These are phyloP conservation scores for Russula compacta DNA, from an alignment of 768 basidiomycete species.

Conservation along the genomic window DNA sequence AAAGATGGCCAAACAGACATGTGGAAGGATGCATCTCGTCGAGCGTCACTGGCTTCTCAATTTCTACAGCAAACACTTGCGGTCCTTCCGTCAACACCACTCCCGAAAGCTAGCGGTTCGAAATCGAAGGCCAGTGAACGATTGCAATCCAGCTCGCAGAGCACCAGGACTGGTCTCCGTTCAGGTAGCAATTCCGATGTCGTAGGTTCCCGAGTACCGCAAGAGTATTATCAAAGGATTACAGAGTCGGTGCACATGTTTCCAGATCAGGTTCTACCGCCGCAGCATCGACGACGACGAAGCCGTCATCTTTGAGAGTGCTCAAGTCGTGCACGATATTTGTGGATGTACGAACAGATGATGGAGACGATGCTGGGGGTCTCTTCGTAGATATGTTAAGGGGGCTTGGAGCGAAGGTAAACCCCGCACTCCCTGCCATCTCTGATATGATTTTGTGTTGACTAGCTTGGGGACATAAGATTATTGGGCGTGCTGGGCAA, in stretches of 20 bases:
- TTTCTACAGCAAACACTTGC: conserved; percentile 55
- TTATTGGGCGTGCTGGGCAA: conserved; percentile 56
- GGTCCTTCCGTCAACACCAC: conserved; percentile 36
- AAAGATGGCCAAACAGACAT: conserved; percentile 15
- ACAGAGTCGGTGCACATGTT: conserved; percentile 21
- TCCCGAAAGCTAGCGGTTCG: conserved; percentile 17
- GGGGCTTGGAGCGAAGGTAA: conserved; percentile 70
- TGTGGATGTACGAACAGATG: conserved; percentile 69
- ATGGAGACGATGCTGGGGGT: conserved; percentile 72
- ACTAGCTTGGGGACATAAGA: conserved; percentile 29
- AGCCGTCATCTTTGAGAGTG: conserved; percentile 35
- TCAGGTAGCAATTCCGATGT: conserved; percentile 9
- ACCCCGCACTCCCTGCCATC: conserved; percentile 20
- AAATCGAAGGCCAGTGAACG: conserved; percentile 19
- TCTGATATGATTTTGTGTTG: background rate
- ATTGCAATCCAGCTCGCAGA: conserved; percentile 14
- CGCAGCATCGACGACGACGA: conserved; percentile 25
- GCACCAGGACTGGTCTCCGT: conserved; percentile 15
- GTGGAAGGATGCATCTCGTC: conserved; percentile 37
- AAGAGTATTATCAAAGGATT: conserved; percentile 26
- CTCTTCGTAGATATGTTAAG: conserved; percentile 80
- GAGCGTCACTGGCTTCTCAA: conserved; percentile 51
- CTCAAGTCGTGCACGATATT: conserved; percentile 71
- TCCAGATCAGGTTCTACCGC: conserved; percentile 22
- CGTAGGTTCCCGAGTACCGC: conserved; percentile 27